phyloP scores from a whole-genome alignment of 1,284 basidiomycete genomes.

The Cutaneotrichosporon sp. region DNA sequence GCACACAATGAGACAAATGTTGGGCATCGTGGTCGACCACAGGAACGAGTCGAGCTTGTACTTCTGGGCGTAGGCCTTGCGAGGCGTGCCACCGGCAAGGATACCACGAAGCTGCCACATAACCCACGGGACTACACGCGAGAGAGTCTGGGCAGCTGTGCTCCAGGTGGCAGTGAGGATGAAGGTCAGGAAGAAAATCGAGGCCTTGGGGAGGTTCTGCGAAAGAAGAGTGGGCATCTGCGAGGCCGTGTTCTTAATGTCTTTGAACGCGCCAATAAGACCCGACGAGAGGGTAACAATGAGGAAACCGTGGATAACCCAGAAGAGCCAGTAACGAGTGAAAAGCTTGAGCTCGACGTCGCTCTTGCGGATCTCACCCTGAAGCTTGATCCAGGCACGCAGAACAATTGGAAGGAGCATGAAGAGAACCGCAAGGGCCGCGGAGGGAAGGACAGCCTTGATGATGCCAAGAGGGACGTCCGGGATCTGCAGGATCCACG shows the following conservation, averaged over 20 bases:
- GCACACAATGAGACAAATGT: constrained; percentile 38
- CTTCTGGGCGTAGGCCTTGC: constrained; percentile 49
- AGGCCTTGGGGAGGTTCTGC: constrained; percentile 69
- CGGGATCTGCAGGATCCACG: constrained; percentile 75
- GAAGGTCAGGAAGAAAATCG: constrained; percentile 90
- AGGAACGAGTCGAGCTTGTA: constrained; percentile 37
- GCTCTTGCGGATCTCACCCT: constrained; percentile 53
- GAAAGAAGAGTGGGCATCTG: constrained; percentile 65
- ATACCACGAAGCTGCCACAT: constrained; percentile 81
- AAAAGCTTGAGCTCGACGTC: constrained; percentile 85
- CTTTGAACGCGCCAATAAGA: constrained; percentile 63
- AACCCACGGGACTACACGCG: constrained; percentile 68
- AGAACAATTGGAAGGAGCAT: constrained; percentile 84
- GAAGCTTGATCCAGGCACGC: constrained; percentile 45
- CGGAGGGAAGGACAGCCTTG: constrained; percentile 80
- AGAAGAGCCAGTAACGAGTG: constrained; percentile 87
- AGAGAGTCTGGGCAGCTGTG: constrained; percentile 69
- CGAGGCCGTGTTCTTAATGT: constrained; percentile 59
- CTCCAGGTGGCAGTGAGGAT: constrained; percentile 54
- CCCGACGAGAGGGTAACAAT: constrained; percentile 78
- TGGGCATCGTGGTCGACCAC: constrained; percentile 42
- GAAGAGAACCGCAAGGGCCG: constrained; percentile 80
- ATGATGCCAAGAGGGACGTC: constrained; percentile 65
- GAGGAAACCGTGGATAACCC: constrained; percentile 85
- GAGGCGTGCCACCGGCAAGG: constrained; percentile 83